Conservation (phyloP, 2,329 filamentous ascomycete genomes). For the Leptodontidium sp. region DNA sequence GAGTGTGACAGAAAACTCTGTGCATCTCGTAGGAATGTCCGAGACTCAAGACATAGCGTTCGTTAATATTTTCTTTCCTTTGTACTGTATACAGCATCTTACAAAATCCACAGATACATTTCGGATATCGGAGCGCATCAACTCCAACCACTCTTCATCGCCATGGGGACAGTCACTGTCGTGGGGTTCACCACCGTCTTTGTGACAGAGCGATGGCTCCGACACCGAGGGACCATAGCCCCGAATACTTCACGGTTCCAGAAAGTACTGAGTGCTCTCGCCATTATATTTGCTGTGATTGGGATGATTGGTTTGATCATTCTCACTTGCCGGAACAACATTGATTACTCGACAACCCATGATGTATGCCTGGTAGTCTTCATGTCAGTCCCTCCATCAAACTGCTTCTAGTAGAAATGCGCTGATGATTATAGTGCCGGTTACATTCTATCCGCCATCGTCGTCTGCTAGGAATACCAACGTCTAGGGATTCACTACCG, state of each 20-base stretch:
- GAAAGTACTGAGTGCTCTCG: slow-evolving; percentile 66
- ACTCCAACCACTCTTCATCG: slow-evolving; percentile 80
- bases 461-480: slow-evolving; percentile 89
- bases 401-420: not conserved
- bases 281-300: slow-evolving; percentile 72
- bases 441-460: slow-evolving; percentile 84
- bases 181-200: slow-evolving; percentile 83
- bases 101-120: slow-evolving; percentile 70
- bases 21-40: slow-evolving; percentile 67
- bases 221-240: slow-evolving; percentile 79
- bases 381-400: slow-evolving; percentile 33
- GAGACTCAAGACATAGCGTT: slow-evolving; percentile 58
- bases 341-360: slow-evolving; percentile 70
- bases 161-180: slow-evolving; percentile 73
- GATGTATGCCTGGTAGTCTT: slow-evolving; percentile 81
- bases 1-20: slow-evolving; percentile 59
- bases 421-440: slow-evolving; percentile 57
- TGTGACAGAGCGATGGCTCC: slow-evolving; percentile 80
- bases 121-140: slow-evolving; percentile 67
- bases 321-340: slow-evolving; percentile 83
- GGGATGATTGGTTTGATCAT: slow-evolving; percentile 83
- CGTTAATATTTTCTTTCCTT: slow-evolving; percentile 48
- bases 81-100: slow-evolving; percentile 62
- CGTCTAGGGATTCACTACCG: slow-evolving; percentile 83
- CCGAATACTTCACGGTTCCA: slow-evolving; percentile 71